Evolutionary conservation across 257 asterid species (phyloP), one percentile per base, ranked within the genome.

Genomic region (Solanum pinnatisectum): DNA sequence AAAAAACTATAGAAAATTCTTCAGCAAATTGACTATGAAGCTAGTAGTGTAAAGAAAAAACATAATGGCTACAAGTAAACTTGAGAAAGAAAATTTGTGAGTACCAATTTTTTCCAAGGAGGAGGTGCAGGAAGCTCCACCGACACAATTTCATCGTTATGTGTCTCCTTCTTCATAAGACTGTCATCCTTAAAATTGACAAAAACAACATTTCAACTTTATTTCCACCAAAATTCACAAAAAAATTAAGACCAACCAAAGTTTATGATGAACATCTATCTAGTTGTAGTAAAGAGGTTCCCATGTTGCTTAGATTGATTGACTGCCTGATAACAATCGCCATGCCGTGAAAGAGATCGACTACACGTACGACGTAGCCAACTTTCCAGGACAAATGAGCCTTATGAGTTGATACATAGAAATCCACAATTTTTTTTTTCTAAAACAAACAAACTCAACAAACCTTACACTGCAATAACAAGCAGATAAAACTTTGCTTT

Each of bases 61-160:
- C 16, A 44, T 44, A 12, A 44, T 12, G 52, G 52, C 52, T 44
- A 44, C 5, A 44, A 44, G 52, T 44, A 44, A 44, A 44, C 12
- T 44, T 44, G 52, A 44, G 52, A 44, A 10, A 10, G 14, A 10
- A 40, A 9, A 40, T 40, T 40, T 10, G 12, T 40, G 46, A 40
- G 46, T 40, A 40, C 13, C 13, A 40, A 10, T 40, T 10, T 40
- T 37, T 37, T 37, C 40, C 10, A 37, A 8, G 40, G 40, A 37
- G 40, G 40, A 70, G 94, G 93, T 6, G 92, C 94, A 30, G 93
- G 90, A 44, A 90, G 91, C 90, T 89, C 93, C 70, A 88, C 90
- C 11, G 90, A 82, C 49, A 89, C 85, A 39, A 74, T 83, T 14
- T 88, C 94, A 32, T 85, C 90, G 52, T 35, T 16, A 36, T 72